These are phyloP conservation scores for Nothophoma quercina DNA, from an alignment of 2,329 filamentous ascomycete genomes.

Conservation along the genomic window DNA sequence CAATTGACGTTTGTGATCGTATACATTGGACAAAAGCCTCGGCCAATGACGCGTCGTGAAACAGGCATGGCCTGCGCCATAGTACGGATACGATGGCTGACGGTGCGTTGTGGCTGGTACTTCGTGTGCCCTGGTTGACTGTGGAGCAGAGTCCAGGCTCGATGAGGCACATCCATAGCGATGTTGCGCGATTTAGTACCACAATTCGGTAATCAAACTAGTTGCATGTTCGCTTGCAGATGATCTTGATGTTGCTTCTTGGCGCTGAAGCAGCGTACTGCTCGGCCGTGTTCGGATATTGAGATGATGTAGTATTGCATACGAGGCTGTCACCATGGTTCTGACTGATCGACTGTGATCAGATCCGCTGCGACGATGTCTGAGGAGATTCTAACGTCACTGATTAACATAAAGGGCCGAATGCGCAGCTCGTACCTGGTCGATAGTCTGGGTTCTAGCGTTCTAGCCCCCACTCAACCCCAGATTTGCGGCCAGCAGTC, in stretches of 20 bases:
- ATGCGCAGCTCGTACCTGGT: background rate
- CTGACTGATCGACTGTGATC: too few species aligned
- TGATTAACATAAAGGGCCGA: background rate
- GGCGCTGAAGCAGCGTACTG: background rate
- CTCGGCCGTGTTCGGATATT: background rate
- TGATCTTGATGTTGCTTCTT: background rate
- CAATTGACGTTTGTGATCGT: background rate
- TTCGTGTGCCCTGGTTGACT: background rate
- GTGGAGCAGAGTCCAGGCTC: background rate
- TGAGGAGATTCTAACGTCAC: too few species aligned
- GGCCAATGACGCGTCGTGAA: background rate
- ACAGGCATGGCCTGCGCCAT: constrained; percentile 4
- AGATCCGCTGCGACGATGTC: background rate
- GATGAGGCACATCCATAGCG: background rate
- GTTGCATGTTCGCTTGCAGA: background rate
- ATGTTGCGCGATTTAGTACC: constrained; percentile 13
- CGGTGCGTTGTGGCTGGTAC: constrained; percentile 12
- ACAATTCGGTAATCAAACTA: background rate
- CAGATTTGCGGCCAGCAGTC: constrained; percentile 1
- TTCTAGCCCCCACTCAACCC: constrained; percentile 11
- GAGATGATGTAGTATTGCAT: background rate
- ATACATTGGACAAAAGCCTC: background rate
- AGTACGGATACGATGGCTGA: background rate
- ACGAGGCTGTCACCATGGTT: background rate
- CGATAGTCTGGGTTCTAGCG: constrained; percentile 1